Conservation (phyloP, 225 moss, liverwort and hornwort genomes). For the Polytrichum formosum region DNA sequence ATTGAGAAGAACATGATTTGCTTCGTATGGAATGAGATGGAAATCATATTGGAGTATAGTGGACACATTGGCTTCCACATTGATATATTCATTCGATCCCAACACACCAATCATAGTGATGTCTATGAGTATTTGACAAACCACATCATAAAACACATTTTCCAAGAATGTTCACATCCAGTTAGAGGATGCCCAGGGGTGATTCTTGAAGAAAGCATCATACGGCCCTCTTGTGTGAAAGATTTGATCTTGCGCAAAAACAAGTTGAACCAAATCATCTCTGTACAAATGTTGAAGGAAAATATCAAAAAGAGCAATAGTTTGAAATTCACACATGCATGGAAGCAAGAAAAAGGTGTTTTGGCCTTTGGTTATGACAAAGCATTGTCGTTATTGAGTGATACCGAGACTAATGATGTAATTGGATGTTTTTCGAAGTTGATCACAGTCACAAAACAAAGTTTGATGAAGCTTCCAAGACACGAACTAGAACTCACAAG, state of each 20-base stretch:
- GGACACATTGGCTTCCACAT: constrained; percentile 1
- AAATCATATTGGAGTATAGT: neutral
- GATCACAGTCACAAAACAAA: too few relatives aligned
- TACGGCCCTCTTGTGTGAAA: neutral
- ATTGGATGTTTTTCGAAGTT: too few relatives aligned
- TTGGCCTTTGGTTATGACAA: neutral
- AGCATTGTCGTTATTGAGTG: neutral
- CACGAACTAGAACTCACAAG: too few relatives aligned
- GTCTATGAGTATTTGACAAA: neutral
- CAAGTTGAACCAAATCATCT: constrained; percentile 1
- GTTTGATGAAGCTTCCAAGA: too few relatives aligned
- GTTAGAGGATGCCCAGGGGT: neutral
- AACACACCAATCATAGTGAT: too few relatives aligned
- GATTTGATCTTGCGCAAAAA: neutral
- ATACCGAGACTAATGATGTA: too few relatives aligned
- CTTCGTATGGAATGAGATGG: neutral
- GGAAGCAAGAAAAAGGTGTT: neutral
- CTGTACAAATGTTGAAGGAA: neutral
- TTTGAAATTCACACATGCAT: neutral
- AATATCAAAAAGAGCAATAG: neutral
- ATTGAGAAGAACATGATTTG: neutral
- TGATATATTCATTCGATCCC: neutral
- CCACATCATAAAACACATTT: neutral
- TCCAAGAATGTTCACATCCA: neutral
- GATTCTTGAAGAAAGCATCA: neutral